Evolutionary conservation across 169 alveolate genomes (phyloP), one percentile per base, ranked within the genome.

Genomic region (Perkinsus marinus): DNA sequence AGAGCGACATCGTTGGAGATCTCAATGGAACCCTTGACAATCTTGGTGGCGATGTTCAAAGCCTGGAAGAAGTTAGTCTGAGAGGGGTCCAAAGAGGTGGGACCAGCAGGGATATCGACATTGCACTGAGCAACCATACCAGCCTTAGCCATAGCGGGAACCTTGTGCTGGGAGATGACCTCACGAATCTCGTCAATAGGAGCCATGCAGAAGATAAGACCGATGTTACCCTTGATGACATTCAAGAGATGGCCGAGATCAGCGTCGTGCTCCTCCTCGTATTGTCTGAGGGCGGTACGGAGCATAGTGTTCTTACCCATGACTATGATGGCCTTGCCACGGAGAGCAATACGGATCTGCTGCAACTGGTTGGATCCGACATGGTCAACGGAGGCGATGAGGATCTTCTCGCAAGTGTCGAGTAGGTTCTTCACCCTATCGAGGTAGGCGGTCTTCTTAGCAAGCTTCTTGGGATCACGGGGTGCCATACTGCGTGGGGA

Each of bases 11-110:
- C 98, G 89, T 97, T 96, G 41, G 97, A 98, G 92, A 99, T 99
- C 96, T 98, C 99, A 92, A 99, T 98, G 94, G 98, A 99, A 89
- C 99, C 99, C 96, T 98, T 98, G 93, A 97, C 99, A 94, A 99
- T 98, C 96, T 99, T 99, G 92, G 99, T 99, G 22, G 99, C 97
- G 93, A 99, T 98, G 92, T 99, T 98, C 93, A 99, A 96, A 46
- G 99, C 99, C 95, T 99, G 99, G 99, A 99, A 99, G 98, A 98
- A 99, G 90, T 98, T 96, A 39, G 99, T 99, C 95, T 98, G 99
- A 39, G 99, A 97, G 41, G 99, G 99, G 94, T 99, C 99, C 98
- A 99, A 96, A 91, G 99, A 99, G 39, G 99, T 98, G 39, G 99
- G 98, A 17, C 99, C 99, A 68, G 99, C 99, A 19, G 99, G 99